Base-by-base conservation (phyloP, 352 stramenopile species). In the Pythium vanterpoolii region DNA sequence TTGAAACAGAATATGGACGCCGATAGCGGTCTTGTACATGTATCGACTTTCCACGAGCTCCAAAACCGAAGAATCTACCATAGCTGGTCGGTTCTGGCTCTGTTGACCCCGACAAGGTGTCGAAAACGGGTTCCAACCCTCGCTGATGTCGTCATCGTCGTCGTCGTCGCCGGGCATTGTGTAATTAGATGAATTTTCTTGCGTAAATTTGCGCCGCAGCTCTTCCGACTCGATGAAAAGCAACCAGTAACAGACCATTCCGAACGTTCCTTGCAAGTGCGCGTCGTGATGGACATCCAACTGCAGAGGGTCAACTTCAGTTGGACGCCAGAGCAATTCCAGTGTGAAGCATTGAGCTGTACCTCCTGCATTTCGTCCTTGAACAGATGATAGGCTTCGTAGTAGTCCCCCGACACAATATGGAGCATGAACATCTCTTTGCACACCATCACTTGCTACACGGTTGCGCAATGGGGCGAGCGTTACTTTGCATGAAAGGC, bases 171-270 rank as follows among this genome's bases (percentile, higher is more conserved):
- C 48, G 4, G 27, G 7, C 10, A 51, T 14, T 7, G 7, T 9
- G 14, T 50, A 8, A 19, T 23, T 24, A 16, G 24, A 46, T 18
- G 0, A 18, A 3, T 16, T 26, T 19, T 74, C 56, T 0, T 71
- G 48, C 18, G 66, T 39, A 6, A 87, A 75, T 40, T 72, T 73
- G 16, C 77, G 64, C 23, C 84, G 81, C 1, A 94, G 52, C 40
- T 89, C 76, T 51, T 70, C 68, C 14, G 82, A 90, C 56, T 94
- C 85, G 43, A 90, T 76, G 48, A 94, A 78, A 24, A 94, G 66
- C 28, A 94, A 68, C 85, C 85, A 94, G 51, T 92, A 94, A 62
- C 85, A 92, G 31, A 94, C 49, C 43, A 90, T 79, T 0, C 85
- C 85, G 60, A 92, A 91, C 44, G 76, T 85, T 23, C 73, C 77